Evolutionary conservation across 2,329 filamentous ascomycete genomes (phyloP).

Genomic region (Talaromyces sp.): DNA sequence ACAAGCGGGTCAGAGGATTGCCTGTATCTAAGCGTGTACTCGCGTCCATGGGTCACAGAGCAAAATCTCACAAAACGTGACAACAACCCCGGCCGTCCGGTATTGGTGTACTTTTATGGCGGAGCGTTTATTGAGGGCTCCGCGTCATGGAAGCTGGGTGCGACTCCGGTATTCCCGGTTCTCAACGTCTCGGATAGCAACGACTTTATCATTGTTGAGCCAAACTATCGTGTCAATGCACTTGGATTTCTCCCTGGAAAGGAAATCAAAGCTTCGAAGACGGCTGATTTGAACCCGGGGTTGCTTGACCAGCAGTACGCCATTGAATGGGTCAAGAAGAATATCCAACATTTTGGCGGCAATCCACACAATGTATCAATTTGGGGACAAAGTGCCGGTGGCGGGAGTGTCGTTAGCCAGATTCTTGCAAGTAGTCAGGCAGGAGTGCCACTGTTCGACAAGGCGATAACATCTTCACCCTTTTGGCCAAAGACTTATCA

Average conservation of each 20-base stretch:
- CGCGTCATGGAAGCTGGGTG: conserved; percentile 47
- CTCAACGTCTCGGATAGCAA: background rate
- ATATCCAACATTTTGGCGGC: conserved; percentile 25
- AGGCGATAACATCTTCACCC: conserved; percentile 49
- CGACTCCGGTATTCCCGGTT: conserved; percentile 23
- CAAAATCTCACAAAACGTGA: conserved; percentile 2
- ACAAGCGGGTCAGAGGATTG: conserved; percentile 36
- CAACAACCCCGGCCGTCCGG: conserved; percentile 51
- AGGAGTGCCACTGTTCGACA: conserved; percentile 44
- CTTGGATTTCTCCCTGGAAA: conserved; percentile 18
- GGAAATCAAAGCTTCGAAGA: conserved; percentile 6
- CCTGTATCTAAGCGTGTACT: conserved; percentile 38
- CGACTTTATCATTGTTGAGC: conserved; percentile 10
- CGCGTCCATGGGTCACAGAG: conserved; percentile 23
- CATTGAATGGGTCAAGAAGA: conserved; percentile 21
- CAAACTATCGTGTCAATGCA: conserved; percentile 22
- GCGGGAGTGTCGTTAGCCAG: conserved; percentile 9
- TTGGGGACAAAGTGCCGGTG: conserved; percentile 24
- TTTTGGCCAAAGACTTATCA: conserved; percentile 58
- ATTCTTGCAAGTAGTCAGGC: conserved; percentile 46
- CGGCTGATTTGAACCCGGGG: conserved; percentile 10
- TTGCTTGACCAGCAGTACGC: conserved; percentile 16
- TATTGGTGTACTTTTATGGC: conserved; percentile 58
- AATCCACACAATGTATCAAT: conserved; percentile 21
- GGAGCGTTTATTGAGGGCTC: conserved; percentile 59